These are phyloP conservation scores for Pyricularia sp. DNA, from an alignment of 2,329 filamentous ascomycete genomes.

Conservation along the genomic window DNA sequence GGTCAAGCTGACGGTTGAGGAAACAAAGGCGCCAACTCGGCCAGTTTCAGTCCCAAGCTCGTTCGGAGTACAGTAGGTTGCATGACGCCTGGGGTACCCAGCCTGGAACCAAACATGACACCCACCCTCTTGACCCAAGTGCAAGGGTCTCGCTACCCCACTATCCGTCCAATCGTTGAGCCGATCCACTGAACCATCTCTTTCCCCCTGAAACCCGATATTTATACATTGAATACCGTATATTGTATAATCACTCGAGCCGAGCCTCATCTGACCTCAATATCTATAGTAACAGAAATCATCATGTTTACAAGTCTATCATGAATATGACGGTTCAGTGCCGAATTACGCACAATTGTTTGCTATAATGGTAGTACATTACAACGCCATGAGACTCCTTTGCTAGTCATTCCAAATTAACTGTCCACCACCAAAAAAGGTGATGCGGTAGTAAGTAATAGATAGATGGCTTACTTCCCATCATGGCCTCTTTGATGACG, in stretches of 20 bases:
- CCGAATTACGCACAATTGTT: neutral
- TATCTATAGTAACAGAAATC: neutral
- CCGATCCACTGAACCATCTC: neutral
- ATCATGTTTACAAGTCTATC: neutral
- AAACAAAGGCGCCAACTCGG: neutral
- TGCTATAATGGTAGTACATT: neutral
- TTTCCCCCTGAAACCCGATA: neutral
- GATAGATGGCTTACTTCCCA: conserved; percentile 6
- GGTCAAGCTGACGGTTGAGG: neutral
- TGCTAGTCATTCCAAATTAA: neutral
- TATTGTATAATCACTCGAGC: too few relatives aligned
- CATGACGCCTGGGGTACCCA: neutral
- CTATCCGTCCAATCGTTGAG: neutral
- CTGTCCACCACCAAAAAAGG: neutral
- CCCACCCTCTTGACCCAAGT: neutral
- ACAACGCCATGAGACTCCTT: neutral
- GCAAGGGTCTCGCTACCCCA: neutral
- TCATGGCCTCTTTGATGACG: neutral
- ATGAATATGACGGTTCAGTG: too few relatives aligned
- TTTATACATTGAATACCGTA: too few relatives aligned
- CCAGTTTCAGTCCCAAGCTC: neutral
- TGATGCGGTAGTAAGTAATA: too few relatives aligned
- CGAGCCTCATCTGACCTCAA: neutral
- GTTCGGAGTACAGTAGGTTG: neutral
- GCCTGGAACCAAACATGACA: neutral